Percentiles rank a stretch among this genome's conserved stretches.
phyloP scores from a whole-genome alignment of 208 protist species.

The Leishmania braziliensis region DNA sequence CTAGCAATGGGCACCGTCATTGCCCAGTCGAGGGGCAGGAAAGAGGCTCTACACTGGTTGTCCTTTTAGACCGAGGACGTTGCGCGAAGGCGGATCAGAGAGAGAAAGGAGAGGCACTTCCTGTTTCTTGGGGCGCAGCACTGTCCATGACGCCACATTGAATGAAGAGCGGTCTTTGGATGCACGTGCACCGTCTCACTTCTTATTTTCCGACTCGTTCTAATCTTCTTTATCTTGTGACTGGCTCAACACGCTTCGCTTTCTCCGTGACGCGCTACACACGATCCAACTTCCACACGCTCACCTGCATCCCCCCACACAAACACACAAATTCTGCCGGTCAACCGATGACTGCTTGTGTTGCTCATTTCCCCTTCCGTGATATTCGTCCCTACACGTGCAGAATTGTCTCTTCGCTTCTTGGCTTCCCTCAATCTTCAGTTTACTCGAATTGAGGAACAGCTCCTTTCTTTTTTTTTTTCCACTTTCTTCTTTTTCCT shows the following conservation, averaged over 20 bases:
- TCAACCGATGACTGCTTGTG: background rate
- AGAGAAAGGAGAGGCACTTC: background rate
- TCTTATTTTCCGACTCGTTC: slow-evolving; percentile 9
- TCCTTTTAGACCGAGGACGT: background rate
- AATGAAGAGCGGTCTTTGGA: background rate
- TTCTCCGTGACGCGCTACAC: background rate
- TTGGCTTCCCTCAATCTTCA: background rate
- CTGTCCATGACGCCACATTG: background rate
- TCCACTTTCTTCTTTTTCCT: background rate
- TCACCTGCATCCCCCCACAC: background rate
- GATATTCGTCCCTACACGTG: background rate
- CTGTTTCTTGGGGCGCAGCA: too few relatives aligned
- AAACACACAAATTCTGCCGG: background rate
- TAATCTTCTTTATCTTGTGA: background rate
- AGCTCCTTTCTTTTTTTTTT: background rate
- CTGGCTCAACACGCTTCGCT: slow-evolving; percentile 2
- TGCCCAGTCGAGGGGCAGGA: background rate
- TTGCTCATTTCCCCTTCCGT: background rate
- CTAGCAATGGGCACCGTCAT: background rate
- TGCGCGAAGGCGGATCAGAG: background rate
- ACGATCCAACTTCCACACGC: background rate
- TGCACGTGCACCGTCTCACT: background rate
- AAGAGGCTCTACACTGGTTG: background rate
- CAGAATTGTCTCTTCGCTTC: background rate
- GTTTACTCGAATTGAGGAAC: background rate